Evolutionary conservation across 257 asterid genomes (phyloP).

Genomic region (Solanum bulbocastanum): DNA sequence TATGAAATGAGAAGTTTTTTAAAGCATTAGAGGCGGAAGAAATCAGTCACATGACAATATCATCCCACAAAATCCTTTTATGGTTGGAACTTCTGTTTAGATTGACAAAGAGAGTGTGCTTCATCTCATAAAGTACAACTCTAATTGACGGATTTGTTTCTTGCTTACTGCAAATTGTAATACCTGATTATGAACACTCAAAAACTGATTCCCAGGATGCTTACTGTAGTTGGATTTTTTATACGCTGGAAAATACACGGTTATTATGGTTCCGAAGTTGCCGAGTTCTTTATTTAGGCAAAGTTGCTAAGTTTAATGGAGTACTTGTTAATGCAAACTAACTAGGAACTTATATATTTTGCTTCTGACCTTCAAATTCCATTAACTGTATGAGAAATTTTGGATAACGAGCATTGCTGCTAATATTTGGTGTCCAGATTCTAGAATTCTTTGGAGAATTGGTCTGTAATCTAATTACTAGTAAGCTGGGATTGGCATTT

Average conservation of each 20-base stretch:
- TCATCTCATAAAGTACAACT: background rate
- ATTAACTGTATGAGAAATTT: background rate
- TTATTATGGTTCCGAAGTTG: background rate
- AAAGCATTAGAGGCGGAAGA: background rate
- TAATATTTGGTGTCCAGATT: background rate
- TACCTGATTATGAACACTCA: background rate
- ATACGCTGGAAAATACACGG: background rate
- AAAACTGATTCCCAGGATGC: background rate
- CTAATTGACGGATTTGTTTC: background rate
- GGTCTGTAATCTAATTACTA: background rate
- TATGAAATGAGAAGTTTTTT: background rate
- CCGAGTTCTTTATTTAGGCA: background rate
- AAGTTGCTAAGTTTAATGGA: background rate
- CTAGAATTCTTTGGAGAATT: background rate
- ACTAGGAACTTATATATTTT: background rate
- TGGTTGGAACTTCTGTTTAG: background rate
- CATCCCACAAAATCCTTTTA: background rate
- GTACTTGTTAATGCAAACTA: background rate
- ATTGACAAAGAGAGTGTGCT: background rate
- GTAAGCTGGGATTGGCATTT: background rate
- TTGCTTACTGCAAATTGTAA: background rate
- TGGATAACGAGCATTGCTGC: background rate
- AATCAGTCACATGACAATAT: background rate
- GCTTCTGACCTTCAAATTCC: background rate
- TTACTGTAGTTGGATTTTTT: background rate